Percentiles rank a stretch among this genome's conserved stretches.
These are phyloP conservation scores for Solanum sitiens DNA, from an alignment of 257 asterid genomes.

Conservation along the genomic window DNA sequence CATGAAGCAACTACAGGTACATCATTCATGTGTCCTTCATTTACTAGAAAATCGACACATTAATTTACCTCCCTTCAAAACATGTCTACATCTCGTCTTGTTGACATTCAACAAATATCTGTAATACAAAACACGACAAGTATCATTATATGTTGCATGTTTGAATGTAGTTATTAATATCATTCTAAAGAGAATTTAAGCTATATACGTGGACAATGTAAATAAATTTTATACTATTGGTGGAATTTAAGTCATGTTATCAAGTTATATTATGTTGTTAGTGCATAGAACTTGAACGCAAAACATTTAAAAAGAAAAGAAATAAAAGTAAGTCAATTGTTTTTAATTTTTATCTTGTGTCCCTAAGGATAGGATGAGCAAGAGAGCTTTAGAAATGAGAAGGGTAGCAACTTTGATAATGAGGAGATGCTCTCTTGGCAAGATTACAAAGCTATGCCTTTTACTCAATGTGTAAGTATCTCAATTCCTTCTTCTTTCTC, in stretches of 20 bases:
- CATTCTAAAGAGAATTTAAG: background rate
- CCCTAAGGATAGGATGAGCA: constrained; percentile 62
- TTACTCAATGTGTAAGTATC: constrained; percentile 75
- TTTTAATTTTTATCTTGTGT: background rate
- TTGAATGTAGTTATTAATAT: background rate
- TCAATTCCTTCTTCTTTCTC: background rate
- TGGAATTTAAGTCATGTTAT: background rate
- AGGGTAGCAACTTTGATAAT: constrained; percentile 5
- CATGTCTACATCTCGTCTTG: background rate
- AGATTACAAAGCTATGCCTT: constrained; percentile 77
- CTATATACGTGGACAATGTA: background rate
- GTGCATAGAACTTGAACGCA: background rate
- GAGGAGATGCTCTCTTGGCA: constrained; percentile 66
- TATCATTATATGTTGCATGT: background rate
- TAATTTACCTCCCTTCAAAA: background rate
- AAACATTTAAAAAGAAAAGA: background rate
- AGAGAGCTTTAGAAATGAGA: constrained; percentile 33
- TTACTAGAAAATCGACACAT: background rate
- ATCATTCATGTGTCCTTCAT: background rate
- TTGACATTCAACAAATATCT: background rate
- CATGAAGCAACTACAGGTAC: constrained; percentile 70
- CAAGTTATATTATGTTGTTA: background rate
- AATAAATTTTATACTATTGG: background rate
- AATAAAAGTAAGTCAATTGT: background rate
- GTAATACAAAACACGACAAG: background rate